Conservation (phyloP, 768 basidiomycete genomes). For the Termitomyces sp. region DNA sequence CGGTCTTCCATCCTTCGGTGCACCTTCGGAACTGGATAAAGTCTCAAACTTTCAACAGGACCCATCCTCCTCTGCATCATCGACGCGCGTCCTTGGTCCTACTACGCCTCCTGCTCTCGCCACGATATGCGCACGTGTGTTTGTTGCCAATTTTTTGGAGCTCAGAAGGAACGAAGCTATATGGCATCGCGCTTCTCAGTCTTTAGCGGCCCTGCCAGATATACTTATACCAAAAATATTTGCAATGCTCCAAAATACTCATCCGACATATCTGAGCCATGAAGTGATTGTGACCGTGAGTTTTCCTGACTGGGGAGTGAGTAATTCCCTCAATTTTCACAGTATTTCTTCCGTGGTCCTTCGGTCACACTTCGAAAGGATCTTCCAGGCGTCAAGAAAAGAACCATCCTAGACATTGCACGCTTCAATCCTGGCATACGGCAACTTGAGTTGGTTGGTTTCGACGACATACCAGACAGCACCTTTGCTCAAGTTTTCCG, state of each 20-base stretch:
- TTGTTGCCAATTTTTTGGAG: constrained; percentile 37
- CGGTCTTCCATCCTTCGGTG: constrained; percentile 28
- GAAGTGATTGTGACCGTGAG: constrained; percentile 53
- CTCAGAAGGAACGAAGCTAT: constrained; percentile 31
- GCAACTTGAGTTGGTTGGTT: constrained; percentile 45
- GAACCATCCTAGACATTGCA: constrained; percentile 42
- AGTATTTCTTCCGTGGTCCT: constrained; percentile 58
- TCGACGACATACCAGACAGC: constrained; percentile 46
- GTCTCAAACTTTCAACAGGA: constrained; percentile 26
- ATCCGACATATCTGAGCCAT: constrained; percentile 47
- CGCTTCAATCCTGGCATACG: constrained; percentile 31
- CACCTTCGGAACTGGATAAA: constrained; percentile 39
- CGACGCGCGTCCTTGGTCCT: constrained; percentile 33
- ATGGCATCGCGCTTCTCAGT: constrained; percentile 35
- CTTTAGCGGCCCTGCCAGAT: constrained; percentile 49
- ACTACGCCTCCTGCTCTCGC: constrained; percentile 38
- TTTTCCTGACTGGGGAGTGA: neutral
- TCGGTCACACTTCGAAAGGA: constrained; percentile 41
- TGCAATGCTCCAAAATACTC: constrained; percentile 39
- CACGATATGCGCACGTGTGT: constrained; percentile 44
- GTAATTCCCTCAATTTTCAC: neutral
- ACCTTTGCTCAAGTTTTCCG: constrained; percentile 46
- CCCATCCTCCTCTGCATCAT: constrained; percentile 48
- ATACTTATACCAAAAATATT: constrained; percentile 44
- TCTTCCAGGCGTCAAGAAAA: constrained; percentile 46